Percentiles rank a stretch among this genome's conserved stretches.
These are phyloP conservation scores for Sporothrix pseudoabietina DNA, from an alignment of 2,329 filamentous ascomycete genomes.

Conservation along the genomic window DNA sequence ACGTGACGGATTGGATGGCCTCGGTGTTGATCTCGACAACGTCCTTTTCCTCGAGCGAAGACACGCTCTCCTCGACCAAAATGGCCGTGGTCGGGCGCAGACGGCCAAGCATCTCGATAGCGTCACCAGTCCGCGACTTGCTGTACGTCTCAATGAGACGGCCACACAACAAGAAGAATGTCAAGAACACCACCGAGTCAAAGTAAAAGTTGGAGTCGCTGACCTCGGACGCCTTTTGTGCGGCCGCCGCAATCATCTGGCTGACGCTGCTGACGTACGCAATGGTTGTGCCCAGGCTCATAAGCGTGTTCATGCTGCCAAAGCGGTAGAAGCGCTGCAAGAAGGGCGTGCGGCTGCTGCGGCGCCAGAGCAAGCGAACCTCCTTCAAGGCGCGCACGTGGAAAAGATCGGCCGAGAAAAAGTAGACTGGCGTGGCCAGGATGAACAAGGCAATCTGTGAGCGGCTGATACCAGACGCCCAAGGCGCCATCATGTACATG, in stretches of 20 bases:
- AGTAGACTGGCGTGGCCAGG: conserved; percentile 82
- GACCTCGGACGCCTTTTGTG: conserved; percentile 43
- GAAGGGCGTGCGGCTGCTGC: conserved; percentile 70
- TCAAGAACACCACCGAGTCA: conserved; percentile 89
- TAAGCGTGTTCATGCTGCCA: conserved; percentile 94
- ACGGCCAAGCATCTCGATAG: conserved; percentile 76
- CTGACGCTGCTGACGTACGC: conserved; percentile 83
- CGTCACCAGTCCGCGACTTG: conserved; percentile 87
- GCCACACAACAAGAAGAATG: conserved; percentile 77
- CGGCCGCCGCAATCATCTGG: conserved; percentile 69
- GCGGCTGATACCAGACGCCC: conserved; percentile 72
- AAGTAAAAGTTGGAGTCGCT: conserved; percentile 71
- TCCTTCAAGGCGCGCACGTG: conserved; percentile 79
- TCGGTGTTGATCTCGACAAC: conserved; percentile 37
- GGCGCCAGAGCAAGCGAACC: conserved; percentile 74
- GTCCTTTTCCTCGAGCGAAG: conserved; percentile 40
- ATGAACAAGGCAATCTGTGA: conserved; percentile 79
- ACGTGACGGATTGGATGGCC: background rate
- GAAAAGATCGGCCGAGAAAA: conserved; percentile 83
- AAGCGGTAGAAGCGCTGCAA: conserved; percentile 83
- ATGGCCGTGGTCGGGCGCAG: conserved; percentile 76
- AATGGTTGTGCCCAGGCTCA: conserved; percentile 84
- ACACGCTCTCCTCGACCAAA: conserved; percentile 56
- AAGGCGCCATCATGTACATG: conserved; percentile 68
- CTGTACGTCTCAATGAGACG: conserved; percentile 85